Percentiles rank a stretch among this genome's conserved stretches.
These are phyloP conservation scores for Musa balbisiana DNA, from an alignment of 202 grass and related monocot genomes.

Conservation along the genomic window DNA sequence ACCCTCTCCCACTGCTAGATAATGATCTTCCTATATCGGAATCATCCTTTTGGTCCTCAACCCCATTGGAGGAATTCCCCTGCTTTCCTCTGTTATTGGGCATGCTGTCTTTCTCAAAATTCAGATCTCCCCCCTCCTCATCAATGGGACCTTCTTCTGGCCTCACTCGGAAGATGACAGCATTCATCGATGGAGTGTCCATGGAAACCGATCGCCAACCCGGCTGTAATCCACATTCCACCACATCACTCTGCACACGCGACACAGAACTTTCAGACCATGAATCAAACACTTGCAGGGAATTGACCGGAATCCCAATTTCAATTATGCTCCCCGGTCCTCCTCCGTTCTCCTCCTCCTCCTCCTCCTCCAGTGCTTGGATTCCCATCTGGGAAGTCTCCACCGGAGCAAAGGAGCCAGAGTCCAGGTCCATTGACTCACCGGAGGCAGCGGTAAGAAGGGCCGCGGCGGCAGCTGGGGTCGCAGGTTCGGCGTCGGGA, in stretches of 20 bases:
- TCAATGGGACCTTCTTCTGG: conserved; percentile 10
- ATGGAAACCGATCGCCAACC: conserved; percentile 54
- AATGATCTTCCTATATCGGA: conserved; percentile 26
- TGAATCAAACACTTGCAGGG: conserved; percentile 1
- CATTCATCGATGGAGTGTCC: conserved; percentile 29
- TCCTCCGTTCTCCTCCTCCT: not conserved
- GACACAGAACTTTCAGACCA: not conserved
- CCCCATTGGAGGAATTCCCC: conserved; percentile 14
- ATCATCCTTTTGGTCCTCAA: conserved; percentile 13
- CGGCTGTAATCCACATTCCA: not conserved
- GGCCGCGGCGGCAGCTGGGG: not conserved
- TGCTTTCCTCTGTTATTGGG: conserved; percentile 23
- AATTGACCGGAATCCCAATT: not conserved
- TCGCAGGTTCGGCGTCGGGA: not conserved
- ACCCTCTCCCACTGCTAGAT: conserved; percentile 28
- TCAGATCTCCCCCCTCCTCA: conserved; percentile 26
- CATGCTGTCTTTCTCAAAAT: conserved; percentile 32
- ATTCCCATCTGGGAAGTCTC: not conserved
- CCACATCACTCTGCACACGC: conserved; percentile 2
- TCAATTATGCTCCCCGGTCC: not conserved
- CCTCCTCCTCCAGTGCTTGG: not conserved
- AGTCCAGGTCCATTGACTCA: not conserved
- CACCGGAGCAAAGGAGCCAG: not conserved
- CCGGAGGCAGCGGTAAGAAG: not conserved
- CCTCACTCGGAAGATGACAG: not conserved